Evolutionary conservation across 768 basidiomycete species (phyloP).

Genomic region (Pleurotus eryngii): DNA sequence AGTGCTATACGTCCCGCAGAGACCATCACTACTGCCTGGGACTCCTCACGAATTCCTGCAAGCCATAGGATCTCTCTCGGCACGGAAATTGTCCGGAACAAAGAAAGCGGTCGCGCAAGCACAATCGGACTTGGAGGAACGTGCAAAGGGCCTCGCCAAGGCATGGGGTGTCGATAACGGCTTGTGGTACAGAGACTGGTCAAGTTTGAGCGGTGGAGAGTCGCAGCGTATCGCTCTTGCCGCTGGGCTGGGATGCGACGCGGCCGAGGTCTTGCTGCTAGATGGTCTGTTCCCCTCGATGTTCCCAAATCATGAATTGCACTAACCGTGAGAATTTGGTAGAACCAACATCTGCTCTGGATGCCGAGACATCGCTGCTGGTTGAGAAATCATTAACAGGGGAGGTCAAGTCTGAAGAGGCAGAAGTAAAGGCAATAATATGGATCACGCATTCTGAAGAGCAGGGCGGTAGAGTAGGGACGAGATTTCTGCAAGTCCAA

Average conservation of each 20-base stretch:
- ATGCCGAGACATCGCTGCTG: constrained; percentile 56
- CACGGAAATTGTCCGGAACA: constrained; percentile 28
- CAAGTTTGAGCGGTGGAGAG: constrained; percentile 82
- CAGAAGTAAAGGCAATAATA: constrained; percentile 64
- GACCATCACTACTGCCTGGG: constrained; percentile 81
- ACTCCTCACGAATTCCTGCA: constrained; percentile 73
- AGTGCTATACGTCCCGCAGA: constrained; percentile 85
- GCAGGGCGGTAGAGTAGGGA: constrained; percentile 74
- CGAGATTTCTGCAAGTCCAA: constrained; percentile 54
- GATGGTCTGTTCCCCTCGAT: constrained; percentile 54
- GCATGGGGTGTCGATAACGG: constrained; percentile 64
- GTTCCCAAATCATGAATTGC: neutral
- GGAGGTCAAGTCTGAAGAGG: constrained; percentile 45
- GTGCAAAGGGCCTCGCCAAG: constrained; percentile 40
- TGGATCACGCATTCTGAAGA: constrained; percentile 91
- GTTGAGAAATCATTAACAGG: constrained; percentile 64
- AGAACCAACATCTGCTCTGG: constrained; percentile 92
- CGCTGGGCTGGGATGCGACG: constrained; percentile 65
- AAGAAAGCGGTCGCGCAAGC: constrained; percentile 12
- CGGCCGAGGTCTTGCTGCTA: constrained; percentile 74
- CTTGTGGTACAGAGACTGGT: constrained; percentile 81
- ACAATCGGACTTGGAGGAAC: constrained; percentile 15
- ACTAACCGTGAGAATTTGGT: neutral
- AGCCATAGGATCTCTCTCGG: constrained; percentile 50
- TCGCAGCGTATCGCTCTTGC: constrained; percentile 81